Base-by-base conservation (phyloP, 306 rosid species). In the Aeschynomene evenia region DNA sequence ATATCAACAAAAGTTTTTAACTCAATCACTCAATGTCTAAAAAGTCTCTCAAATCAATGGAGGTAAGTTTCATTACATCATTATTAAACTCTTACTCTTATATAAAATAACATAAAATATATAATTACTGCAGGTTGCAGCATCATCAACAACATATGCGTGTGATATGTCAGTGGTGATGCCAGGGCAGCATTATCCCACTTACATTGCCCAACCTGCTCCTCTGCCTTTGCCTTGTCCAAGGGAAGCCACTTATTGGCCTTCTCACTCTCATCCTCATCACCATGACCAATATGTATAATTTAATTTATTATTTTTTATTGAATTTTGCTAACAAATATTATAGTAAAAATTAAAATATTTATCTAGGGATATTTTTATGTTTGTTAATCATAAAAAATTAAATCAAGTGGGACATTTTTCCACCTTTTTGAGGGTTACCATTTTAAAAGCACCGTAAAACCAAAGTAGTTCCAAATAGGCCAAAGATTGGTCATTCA, bases 171-270 rank as follows among this genome's bases (percentile, higher is more conserved):
- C 95, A 53, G 95, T 92, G 4, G 54, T 92, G 86, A 92, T 92
- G 98, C 98, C 98, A 22, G 98, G 98, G 22, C 91, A 89, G 85
- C 83, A 84, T 22, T 81, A 80, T 73, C 98, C 98, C 12, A 87
- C 92, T 63, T 86, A 77, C 81, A 83, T 92, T 14, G 98, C 98
- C 2, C 92, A 87, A 21, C 92, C 96, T 57, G 90, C 98, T 65
- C 98, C 98, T 68, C 80, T 92, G 22, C 96, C 98, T 16, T 89
- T 92, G 22, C 96, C 98, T 16, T 89, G 91, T 63, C 75, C 72
- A 54, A 84, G 96, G 68, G 98, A 92, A 79, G 77, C 86, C 70
- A 71, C 71, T 63, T 72, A 66, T 72, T 89, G 95, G 95, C 98
- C 96, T 70, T 58, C 92, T 74, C 98, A 92, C 68, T 58, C 92